Base-by-base conservation (phyloP, 2,329 filamentous ascomycete species). In the Xylaria digitata region DNA sequence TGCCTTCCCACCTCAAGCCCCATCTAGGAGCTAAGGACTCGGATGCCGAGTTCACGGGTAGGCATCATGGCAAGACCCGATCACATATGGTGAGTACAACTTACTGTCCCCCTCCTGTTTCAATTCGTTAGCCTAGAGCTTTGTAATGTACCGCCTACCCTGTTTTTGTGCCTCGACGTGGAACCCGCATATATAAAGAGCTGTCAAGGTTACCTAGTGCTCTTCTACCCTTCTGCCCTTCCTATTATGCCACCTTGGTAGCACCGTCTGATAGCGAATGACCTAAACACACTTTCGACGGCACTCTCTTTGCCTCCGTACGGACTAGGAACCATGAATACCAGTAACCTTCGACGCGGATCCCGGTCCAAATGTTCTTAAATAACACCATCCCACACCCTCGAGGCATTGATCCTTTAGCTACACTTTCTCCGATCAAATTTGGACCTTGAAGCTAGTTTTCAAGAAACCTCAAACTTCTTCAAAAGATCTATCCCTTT, bases 1-100 rank as follows among this genome's bases (percentile, higher is more conserved):
- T 97, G 75, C 93, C 94, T 71, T 86, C 92, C 49, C 95, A 96
- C 85, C 87, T 97, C 76, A 95, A 93, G 87, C 86, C 89, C 69
- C 81, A 82, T 66, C 76, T 77, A 37, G 74, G 72, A 67, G 82
- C 75, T 57, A 75, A 75, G 73, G 84, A 80, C 69, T 81, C 80
- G 56, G 82, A 83, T 69, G 76, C 77, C 70, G 83, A 82, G 71
- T 85, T 89, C 72, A 82, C 86, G 74, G 84, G 85, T 74, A 89
- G 90, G 79, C 92, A 93, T 79, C 91, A 94, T 81, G 92, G 92
- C 83, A 94, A 94, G 87, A 92, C 91, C 74, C 90, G 92, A 80
- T 93, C 91, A 68, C 92, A 94, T 82, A 92, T 94, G 89, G 92
- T 92, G 82, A 88, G 91, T 89, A 65, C 48, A 17, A 37, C 45